Base-by-base conservation (phyloP, 2,329 filamentous ascomycete genomes). In the Cladosporium sp. region DNA sequence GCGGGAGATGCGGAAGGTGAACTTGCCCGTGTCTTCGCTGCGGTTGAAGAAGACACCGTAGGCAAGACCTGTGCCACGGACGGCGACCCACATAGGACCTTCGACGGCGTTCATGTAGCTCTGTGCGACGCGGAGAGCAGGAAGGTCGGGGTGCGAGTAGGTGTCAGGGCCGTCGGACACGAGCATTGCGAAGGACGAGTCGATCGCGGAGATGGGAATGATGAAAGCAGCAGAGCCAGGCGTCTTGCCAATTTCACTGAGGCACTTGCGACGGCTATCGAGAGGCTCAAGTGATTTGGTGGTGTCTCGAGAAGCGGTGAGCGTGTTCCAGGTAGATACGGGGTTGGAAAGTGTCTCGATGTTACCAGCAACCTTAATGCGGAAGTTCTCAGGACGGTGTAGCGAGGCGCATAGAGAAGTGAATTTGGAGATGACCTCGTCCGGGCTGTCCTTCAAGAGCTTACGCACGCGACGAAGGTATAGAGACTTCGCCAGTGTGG, bases 41-140 rank as follows among this genome's bases (percentile, higher is more conserved):
- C 91, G 89, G 53, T 85, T 85, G 74, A 98, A 96, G 72, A 86
- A 88, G 0, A 91, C 89, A 62, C 93, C 93, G 75, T 99, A 99
- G 0, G 95, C 95, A 62, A 98, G 88, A 53, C 95, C 95, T 52
- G 92, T 95, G 65, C 95, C 95, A 56, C 95, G 92, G 58, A 98
- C 91, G 0, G 92, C 92, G 69, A 90, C 90, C 94, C 95, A 98
- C 35, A 99, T 86, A 0, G 95, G 95, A 0, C 95, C 95, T 78
- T 99, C 95, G 21, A 96, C 91, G 0, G 93, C 89, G 75, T 97
- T 93, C 67, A 99, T 89, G 75, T 97, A 98, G 23, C 93, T 89
- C 59, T 93, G 87, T 0, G 94, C 93, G 8, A 99, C 93, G 77
- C 96, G 87, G 61, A 97, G 84, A 2, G 93, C 89, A 0, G 95